A percentile compares a stretch with the other conserved stretches of the same genome.
Conservation (phyloP, 1,284 basidiomycete species). For the Leucoagaricus sp. region DNA sequence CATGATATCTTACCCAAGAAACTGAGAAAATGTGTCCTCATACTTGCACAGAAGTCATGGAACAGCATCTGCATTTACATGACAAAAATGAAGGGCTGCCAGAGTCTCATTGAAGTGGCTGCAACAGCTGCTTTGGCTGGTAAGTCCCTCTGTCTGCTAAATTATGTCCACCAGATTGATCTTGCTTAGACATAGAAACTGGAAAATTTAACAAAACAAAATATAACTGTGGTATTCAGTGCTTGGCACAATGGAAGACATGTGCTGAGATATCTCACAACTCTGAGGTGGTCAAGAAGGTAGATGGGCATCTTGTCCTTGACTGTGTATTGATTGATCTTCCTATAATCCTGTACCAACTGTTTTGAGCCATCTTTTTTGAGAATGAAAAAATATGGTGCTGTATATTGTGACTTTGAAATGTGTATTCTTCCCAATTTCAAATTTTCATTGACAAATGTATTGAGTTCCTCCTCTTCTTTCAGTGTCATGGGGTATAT, state of each 20-base stretch:
- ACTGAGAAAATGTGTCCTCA: neutral
- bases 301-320: too few species aligned
- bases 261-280: conserved; percentile 13
- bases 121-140: conserved; percentile 21
- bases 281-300: neutral
- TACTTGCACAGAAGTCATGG: conserved; percentile 19
- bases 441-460: too few species aligned
- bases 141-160: conserved; percentile 6
- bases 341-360: too few species aligned
- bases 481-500: too few species aligned
- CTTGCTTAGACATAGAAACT: conserved; percentile 4
- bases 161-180: neutral
- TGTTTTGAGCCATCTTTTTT: too few species aligned
- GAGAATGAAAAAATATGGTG: too few species aligned
- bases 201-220: conserved; percentile 15
- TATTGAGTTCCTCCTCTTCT: too few species aligned
- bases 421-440: too few species aligned
- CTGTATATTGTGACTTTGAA: too few species aligned
- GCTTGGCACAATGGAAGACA: conserved; percentile 19
- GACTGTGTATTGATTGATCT: too few species aligned
- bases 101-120: conserved; percentile 3
- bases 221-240: conserved; percentile 10
- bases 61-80: neutral
- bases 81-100: neutral
- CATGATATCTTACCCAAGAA: conserved; percentile 7